phyloP scores from a whole-genome alignment of 2,329 filamentous ascomycete genomes.

The Claviceps sp. region DNA sequence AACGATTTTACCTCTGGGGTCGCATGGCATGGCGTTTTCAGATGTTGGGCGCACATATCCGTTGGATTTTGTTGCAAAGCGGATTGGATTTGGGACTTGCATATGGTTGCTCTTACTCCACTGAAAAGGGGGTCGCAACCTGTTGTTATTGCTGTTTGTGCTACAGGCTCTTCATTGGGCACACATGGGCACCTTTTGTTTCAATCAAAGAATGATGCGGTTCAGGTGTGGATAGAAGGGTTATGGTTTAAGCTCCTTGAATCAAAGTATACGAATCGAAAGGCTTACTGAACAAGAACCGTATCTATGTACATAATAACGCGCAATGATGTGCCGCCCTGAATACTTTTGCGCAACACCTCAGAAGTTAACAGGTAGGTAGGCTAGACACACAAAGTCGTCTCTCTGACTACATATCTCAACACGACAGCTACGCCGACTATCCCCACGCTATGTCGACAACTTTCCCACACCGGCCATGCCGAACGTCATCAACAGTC shows the following conservation, averaged over 20 bases:
- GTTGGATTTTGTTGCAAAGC: neutral
- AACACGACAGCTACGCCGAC: too few species aligned
- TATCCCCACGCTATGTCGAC: conserved; percentile 1
- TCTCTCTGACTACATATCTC: too few species aligned
- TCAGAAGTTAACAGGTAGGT: too few species aligned
- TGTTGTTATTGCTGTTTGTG: neutral
- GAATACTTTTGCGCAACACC: too few species aligned
- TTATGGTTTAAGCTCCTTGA: too few species aligned
- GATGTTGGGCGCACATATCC: neutral
- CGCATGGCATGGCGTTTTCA: conserved; percentile 6
- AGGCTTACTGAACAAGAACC: too few species aligned
- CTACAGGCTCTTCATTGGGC: neutral
- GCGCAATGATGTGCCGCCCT: too few species aligned
- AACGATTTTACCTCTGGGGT: neutral
- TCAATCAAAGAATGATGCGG: neutral
- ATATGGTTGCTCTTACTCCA: too few species aligned
- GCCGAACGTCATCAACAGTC: neutral
- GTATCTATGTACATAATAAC: too few species aligned
- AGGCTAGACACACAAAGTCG: too few species aligned
- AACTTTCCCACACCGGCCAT: neutral
- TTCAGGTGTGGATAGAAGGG: neutral
- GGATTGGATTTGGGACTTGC: neutral
- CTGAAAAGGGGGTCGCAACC: too few species aligned
- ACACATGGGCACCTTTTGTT: neutral
- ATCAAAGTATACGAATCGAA: too few species aligned